Evolutionary conservation across 768 basidiomycete species (phyloP).

Genomic region (Lactarius pseudohatsudake): DNA sequence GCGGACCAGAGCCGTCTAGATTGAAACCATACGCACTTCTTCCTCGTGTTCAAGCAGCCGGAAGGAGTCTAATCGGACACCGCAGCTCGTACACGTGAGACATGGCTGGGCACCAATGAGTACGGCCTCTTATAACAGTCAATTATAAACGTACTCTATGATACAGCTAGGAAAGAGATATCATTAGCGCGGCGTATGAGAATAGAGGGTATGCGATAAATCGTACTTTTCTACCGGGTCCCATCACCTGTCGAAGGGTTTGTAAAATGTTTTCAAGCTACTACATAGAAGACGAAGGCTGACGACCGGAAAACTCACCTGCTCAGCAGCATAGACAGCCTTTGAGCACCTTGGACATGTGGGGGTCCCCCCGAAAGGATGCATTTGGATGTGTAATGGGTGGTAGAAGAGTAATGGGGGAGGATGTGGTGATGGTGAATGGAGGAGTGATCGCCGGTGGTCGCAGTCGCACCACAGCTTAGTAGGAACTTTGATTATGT

Average conservation of each 20-base stretch:
- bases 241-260: constrained; percentile 57
- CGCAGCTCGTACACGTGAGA: constrained; percentile 73
- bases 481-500: neutral
- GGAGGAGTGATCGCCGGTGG: neutral
- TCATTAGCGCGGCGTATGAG: constrained; percentile 11
- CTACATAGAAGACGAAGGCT: neutral
- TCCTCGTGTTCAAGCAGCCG: constrained; percentile 81
- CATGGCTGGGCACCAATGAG: constrained; percentile 55
- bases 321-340: constrained; percentile 85
- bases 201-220: constrained; percentile 14
- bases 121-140: constrained; percentile 14
- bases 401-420: neutral
- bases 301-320: constrained; percentile 46
- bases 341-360: constrained; percentile 73
- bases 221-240: constrained; percentile 83
- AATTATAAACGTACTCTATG: constrained; percentile 56
- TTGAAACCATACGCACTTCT: constrained; percentile 47
- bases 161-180: constrained; percentile 54
- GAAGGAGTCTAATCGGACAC: constrained; percentile 74
- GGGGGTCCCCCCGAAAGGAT: constrained; percentile 69
- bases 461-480: constrained; percentile 10
- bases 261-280: constrained; percentile 3
- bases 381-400: constrained; percentile 44
- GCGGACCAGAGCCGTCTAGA: constrained; percentile 15
- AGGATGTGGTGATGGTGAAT: neutral